These are phyloP conservation scores for Inga leiocalycina DNA, from an alignment of 306 rosid species.

Conservation along the genomic window DNA sequence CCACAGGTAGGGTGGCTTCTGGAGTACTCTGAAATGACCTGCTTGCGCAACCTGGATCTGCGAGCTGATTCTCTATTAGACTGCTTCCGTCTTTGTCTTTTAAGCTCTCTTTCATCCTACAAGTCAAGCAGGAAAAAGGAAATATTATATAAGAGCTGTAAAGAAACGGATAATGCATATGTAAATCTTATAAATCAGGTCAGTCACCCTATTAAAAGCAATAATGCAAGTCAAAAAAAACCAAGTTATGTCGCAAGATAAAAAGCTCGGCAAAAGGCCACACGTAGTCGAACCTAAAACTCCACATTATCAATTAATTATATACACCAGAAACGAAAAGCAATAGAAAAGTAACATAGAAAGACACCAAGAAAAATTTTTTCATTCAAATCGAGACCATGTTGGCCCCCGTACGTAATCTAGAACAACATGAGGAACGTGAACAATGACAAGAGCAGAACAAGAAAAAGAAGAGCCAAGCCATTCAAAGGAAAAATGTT, in stretches of 20 bases:
- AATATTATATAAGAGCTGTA: slow-evolving; percentile 8
- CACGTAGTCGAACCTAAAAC: background rate
- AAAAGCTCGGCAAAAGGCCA: background rate
- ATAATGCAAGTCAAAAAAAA: background rate
- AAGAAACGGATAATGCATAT: slow-evolving; percentile 20
- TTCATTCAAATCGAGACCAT: background rate
- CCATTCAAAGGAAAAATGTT: no score
- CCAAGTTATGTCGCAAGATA: background rate
- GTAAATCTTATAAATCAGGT: slow-evolving; percentile 14
- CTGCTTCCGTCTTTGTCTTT: slow-evolving; percentile 93
- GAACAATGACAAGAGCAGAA: no score
- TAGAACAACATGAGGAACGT: background rate
- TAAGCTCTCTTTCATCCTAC: slow-evolving; percentile 93
- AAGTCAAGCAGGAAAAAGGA: slow-evolving; percentile 24
- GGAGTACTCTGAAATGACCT: slow-evolving; percentile 47
- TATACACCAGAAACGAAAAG: background rate
- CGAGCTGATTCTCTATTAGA: slow-evolving; percentile 98
- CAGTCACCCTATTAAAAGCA: background rate
- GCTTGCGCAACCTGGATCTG: slow-evolving; percentile 93
- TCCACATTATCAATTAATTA: background rate
- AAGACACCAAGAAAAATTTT: background rate
- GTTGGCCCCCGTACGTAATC: background rate
- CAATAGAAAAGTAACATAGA: background rate
- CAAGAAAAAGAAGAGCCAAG: no score
- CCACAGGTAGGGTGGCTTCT: slow-evolving; percentile 13